Percentiles rank a stretch among this genome's conserved stretches.
Conservation (phyloP, 192 early-diverging fungal genomes). For the Coemansia sp. region DNA sequence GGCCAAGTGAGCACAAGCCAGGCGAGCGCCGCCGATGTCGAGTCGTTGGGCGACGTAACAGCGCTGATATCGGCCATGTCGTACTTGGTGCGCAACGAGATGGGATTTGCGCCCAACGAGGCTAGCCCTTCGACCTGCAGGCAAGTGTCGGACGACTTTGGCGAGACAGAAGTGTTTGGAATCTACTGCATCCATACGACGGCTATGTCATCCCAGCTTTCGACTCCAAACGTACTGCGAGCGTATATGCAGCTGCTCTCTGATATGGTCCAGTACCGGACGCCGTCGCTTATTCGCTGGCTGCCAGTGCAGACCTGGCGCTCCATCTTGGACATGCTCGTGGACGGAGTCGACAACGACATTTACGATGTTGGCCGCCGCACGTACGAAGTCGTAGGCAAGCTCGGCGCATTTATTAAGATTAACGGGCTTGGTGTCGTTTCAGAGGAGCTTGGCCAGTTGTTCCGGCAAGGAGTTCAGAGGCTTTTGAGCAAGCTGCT, state of each 20-base stretch:
- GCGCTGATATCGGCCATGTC: constrained; percentile 39
- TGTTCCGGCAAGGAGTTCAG: constrained; percentile 29
- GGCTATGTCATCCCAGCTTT: constrained; percentile 21
- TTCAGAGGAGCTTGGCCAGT: constrained; percentile 19
- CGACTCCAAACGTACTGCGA: constrained; percentile 42
- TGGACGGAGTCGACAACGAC: constrained; percentile 35
- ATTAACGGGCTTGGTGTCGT: constrained; percentile 17
- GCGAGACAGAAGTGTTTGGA: constrained; percentile 51
- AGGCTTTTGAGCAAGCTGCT: constrained; percentile 44
- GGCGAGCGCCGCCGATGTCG: constrained; percentile 16
- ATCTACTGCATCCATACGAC: constrained; percentile 50
- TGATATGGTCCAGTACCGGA: constrained; percentile 48
- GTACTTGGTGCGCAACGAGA: constrained; percentile 47
- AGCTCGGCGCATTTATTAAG: constrained; percentile 50
- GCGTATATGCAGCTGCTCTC: constrained; percentile 46
- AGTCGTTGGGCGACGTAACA: constrained; percentile 24
- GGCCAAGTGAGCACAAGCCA: background rate
- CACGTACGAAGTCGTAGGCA: constrained; percentile 48
- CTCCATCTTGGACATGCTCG: constrained; percentile 29
- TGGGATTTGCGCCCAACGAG: constrained; percentile 50
- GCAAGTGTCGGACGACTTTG: constrained; percentile 43
- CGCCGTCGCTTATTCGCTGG: constrained; percentile 50
- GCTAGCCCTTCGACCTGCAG: constrained; percentile 15
- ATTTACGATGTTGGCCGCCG: constrained; percentile 51
- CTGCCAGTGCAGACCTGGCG: constrained; percentile 38